Percentiles rank a stretch among this genome's conserved stretches.
Conservation (phyloP, 768 basidiomycete genomes). For the Cantharellus anzutake region DNA sequence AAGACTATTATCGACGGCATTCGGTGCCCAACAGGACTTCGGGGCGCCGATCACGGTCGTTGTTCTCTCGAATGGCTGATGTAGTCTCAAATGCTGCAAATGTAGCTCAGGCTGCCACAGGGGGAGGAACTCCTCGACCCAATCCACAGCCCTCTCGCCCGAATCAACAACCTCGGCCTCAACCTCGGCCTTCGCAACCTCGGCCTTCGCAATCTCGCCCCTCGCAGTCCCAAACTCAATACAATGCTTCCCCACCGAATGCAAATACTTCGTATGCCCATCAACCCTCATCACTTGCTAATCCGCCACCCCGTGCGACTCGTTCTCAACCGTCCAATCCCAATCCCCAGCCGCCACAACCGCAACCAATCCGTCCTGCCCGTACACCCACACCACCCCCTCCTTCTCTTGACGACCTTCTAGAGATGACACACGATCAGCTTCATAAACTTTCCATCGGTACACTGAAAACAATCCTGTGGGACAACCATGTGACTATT, state of each 20-base stretch:
- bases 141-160: constrained; percentile 13
- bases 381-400: constrained; percentile 22
- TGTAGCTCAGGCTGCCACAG: constrained; percentile 11
- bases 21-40: constrained; percentile 33
- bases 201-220: constrained; percentile 14
- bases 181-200: constrained; percentile 13
- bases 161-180: constrained; percentile 14
- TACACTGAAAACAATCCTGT: constrained; percentile 60
- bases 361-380: constrained; percentile 19
- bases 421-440: constrained; percentile 37
- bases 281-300: constrained; percentile 8
- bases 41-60: constrained; percentile 14
- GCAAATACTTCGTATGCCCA: constrained; percentile 6
- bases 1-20: constrained; percentile 42
- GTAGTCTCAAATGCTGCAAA: too few relatives aligned
- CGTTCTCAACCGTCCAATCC: neutral
- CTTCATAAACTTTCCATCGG: constrained; percentile 47
- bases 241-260: neutral
- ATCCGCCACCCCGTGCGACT: constrained; percentile 13
- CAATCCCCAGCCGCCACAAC: neutral
- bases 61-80: constrained; percentile 27
- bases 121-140: constrained; percentile 9
- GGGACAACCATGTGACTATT: constrained; percentile 34
- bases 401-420: constrained; percentile 49
- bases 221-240: constrained; percentile 8